Percentiles rank a stretch among this genome's conserved stretches.
Evolutionary conservation across 495 filamentous ascomycete species (phyloP).

Genomic region (Penicillium verhagenii): DNA sequence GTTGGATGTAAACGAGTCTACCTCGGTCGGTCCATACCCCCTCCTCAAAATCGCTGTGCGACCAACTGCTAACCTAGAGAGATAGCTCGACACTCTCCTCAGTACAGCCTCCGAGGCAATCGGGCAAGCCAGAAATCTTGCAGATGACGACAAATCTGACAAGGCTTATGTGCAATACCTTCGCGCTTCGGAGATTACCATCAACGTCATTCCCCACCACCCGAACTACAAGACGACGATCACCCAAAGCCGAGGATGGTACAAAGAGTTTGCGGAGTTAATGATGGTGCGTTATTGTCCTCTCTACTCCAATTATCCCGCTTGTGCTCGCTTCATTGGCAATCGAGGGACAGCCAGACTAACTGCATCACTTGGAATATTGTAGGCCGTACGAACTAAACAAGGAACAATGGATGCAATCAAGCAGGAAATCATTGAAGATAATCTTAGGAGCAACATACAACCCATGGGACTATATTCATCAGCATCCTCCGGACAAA

Average conservation of each 20-base stretch:
- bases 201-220: slow-evolving; percentile 71
- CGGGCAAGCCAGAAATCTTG: slow-evolving; percentile 30
- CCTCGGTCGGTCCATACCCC: slow-evolving; percentile 37
- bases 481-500: slow-evolving; percentile 10
- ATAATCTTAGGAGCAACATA: slow-evolving; percentile 37
- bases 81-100: slow-evolving; percentile 37
- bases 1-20: slow-evolving; percentile 40
- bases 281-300: slow-evolving; percentile 34
- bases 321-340: not conserved
- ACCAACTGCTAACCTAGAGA: slow-evolving; percentile 17
- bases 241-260: slow-evolving; percentile 35
- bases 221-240: slow-evolving; percentile 54
- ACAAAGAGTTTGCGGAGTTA: slow-evolving; percentile 42
- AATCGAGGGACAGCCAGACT: not conserved
- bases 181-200: slow-evolving; percentile 70
- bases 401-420: slow-evolving; percentile 46
- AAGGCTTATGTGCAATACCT: slow-evolving; percentile 75
- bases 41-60: not conserved
- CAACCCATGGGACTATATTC: slow-evolving; percentile 24
- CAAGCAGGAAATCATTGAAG: slow-evolving; percentile 45
- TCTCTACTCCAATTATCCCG: not conserved
- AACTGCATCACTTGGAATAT: slow-evolving; percentile 4
- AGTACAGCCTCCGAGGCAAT: slow-evolving; percentile 37
- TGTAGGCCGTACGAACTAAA: slow-evolving; percentile 47
- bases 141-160: slow-evolving; percentile 56